Evolutionary conservation across 225 moss, liverwort and hornwort genomes (phyloP).

Genomic region (Neckera pumila): DNA sequence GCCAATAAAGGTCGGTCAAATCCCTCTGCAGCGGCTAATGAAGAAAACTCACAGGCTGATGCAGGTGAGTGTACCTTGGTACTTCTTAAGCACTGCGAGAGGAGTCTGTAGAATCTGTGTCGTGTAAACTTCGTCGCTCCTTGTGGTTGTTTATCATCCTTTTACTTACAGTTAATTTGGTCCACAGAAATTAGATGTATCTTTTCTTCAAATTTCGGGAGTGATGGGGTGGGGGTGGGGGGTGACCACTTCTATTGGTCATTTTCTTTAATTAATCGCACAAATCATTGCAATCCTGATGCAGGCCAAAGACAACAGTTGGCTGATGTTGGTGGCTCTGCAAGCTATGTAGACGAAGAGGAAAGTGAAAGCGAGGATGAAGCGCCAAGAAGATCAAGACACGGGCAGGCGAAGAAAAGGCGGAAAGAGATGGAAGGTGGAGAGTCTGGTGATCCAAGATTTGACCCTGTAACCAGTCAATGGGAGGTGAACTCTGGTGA

Average conservation of each 20-base stretch:
- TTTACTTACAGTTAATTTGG: neutral
- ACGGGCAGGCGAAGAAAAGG: constrained; percentile 88
- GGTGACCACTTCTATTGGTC: neutral
- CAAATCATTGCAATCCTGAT: constrained; percentile 8
- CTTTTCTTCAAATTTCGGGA: neutral
- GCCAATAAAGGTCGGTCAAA: constrained; percentile 47
- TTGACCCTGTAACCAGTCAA: constrained; percentile 23
- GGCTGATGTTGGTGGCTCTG: constrained; percentile 49
- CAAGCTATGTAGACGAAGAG: constrained; percentile 75
- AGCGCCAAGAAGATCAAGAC: constrained; percentile 94
- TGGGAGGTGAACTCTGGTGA: constrained; percentile 48
- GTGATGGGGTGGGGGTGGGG: neutral
- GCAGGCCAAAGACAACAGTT: constrained; percentile 58
- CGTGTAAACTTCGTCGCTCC: no score
- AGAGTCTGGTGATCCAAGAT: constrained; percentile 27
- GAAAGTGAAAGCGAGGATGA: constrained; percentile 99
- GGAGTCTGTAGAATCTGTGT: neutral
- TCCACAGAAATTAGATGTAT: neutral
- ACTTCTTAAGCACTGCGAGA: neutral
- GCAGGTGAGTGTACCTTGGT: constrained; percentile 20
- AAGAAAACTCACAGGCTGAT: constrained; percentile 67
- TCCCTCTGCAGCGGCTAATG: constrained; percentile 22
- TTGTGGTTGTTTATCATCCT: neutral
- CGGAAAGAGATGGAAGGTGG: constrained; percentile 81
- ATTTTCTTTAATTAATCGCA: neutral